These are phyloP conservation scores for Podila verticillata DNA, from an alignment of 192 early-diverging fungal species.

Conservation along the genomic window DNA sequence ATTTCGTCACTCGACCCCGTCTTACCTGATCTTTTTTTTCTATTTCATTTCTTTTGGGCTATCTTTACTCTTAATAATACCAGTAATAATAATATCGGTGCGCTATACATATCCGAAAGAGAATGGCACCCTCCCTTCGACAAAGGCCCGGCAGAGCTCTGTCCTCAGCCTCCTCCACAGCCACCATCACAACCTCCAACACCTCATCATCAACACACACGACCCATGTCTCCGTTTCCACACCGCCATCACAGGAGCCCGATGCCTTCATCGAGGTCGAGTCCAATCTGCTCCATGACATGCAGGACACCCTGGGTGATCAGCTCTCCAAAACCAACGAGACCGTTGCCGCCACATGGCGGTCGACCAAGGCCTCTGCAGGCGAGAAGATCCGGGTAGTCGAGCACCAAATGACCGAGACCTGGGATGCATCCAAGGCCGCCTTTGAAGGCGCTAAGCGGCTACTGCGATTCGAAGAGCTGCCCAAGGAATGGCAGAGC, in stretches of 20 bases:
- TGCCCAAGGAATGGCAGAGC: conserved; percentile 71
- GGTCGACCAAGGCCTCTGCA: conserved; percentile 59
- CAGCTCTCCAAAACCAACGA: conserved; percentile 46
- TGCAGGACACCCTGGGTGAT: conserved; percentile 43
- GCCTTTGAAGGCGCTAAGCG: conserved; percentile 65
- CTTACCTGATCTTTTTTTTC: not conserved
- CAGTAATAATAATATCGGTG: too few species aligned
- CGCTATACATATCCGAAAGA: not conserved
- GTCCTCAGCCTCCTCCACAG: conserved; percentile 11
- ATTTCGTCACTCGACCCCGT: not conserved
- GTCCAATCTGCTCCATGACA: conserved; percentile 36
- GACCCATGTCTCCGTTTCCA: conserved; percentile 1
- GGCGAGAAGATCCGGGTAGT: conserved; percentile 61
- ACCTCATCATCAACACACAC: not conserved
- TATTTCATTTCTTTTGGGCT: too few species aligned
- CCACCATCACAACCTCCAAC: conserved; percentile 10
- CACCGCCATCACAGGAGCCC: conserved; percentile 4
- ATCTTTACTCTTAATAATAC: too few species aligned
- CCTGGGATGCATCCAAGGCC: conserved; percentile 68
- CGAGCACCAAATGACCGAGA: conserved; percentile 59
- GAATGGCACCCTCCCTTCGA: conserved; percentile 42
- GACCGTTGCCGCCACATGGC: conserved; percentile 56
- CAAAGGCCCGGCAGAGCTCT: conserved; percentile 23
- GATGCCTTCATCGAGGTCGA: conserved; percentile 47
- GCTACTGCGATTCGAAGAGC: conserved; percentile 64